Evolutionary conservation across 1,284 basidiomycete genomes (phyloP).

Genomic region (Ceratobasidium sp.): DNA sequence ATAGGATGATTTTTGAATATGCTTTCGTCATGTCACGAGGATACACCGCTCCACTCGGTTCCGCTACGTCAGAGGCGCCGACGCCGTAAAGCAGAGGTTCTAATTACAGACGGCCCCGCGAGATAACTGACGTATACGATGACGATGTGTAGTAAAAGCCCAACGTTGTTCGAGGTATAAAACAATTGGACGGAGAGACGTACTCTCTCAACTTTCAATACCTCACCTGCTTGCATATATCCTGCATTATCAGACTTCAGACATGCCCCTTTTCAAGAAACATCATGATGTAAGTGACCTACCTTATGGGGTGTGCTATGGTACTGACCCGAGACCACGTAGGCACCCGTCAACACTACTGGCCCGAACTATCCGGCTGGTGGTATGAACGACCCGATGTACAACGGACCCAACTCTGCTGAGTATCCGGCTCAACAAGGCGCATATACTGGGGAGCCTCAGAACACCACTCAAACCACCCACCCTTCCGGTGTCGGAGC

Average conservation of each 20-base stretch:
- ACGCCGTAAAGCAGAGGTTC: no score
- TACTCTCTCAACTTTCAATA: background rate
- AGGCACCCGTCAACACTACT: background rate
- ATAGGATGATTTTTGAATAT: no score
- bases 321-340: background rate
- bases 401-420: slow-evolving; percentile 2
- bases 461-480: background rate
- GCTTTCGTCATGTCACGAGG: no score
- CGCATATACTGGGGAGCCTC: slow-evolving; percentile 14
- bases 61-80: no score
- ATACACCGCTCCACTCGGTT: background rate
- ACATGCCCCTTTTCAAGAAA: slow-evolving; percentile 38
- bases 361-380: slow-evolving; percentile 3
- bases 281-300: slow-evolving; percentile 13
- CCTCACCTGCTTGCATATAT: slow-evolving; percentile 1
- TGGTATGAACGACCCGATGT: background rate
- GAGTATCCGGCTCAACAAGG: slow-evolving; percentile 10
- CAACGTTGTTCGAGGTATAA: slow-evolving; percentile 12
- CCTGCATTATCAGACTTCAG: background rate
- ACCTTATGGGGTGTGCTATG: no score
- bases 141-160: background rate
- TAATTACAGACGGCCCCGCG: no score
- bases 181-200: background rate
- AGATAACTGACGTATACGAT: slow-evolving; percentile 10
- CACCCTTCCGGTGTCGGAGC: slow-evolving; percentile 19